Percentiles rank a stretch among this genome's conserved stretches.
Evolutionary conservation across 2,329 filamentous ascomycete species (phyloP).

Genomic region (Pyricularia grisea): DNA sequence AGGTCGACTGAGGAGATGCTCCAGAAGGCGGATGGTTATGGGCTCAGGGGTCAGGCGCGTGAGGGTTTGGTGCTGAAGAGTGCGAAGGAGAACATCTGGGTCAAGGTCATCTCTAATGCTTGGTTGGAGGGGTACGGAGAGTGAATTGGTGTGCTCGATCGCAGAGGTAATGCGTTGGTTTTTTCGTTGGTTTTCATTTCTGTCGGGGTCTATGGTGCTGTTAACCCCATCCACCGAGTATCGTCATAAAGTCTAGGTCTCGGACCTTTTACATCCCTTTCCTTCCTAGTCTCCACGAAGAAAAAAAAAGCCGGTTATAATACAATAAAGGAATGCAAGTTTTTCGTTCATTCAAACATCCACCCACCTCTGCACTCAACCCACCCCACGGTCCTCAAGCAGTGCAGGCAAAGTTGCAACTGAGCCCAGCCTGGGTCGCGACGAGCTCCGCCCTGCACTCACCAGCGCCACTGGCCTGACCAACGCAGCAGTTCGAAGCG

Average conservation of each 20-base stretch:
- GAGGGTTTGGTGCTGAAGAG: constrained; percentile 21
- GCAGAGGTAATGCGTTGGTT: neutral
- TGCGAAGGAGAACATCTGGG: constrained; percentile 9
- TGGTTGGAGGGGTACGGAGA: constrained; percentile 12
- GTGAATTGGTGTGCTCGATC: neutral
- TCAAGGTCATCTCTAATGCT: constrained; percentile 22
- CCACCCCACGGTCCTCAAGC: neutral
- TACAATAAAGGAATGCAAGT: neutral
- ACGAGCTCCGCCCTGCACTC: constrained; percentile 10
- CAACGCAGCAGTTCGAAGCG: constrained; percentile 18
- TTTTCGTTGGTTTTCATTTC: neutral
- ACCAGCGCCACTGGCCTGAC: constrained; percentile 8
- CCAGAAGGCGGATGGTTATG: constrained; percentile 16
- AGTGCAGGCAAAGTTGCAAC: constrained; percentile 10
- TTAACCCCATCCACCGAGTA: neutral
- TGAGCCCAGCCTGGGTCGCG: constrained; percentile 8
- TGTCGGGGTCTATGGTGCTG: neutral
- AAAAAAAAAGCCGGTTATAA: neutral
- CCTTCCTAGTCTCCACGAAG: neutral
- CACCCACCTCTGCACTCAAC: no score
- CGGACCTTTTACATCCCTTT: neutral
- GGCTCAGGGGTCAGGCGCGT: constrained; percentile 10
- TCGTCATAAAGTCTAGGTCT: neutral
- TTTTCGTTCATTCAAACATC: neutral
- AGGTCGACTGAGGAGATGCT: constrained; percentile 14